A percentile compares a stretch with the other conserved stretches of the same genome.
Evolutionary conservation across 2,329 filamentous ascomycete species (phyloP).

Genomic region (Fusarium sterilihyphosum): DNA sequence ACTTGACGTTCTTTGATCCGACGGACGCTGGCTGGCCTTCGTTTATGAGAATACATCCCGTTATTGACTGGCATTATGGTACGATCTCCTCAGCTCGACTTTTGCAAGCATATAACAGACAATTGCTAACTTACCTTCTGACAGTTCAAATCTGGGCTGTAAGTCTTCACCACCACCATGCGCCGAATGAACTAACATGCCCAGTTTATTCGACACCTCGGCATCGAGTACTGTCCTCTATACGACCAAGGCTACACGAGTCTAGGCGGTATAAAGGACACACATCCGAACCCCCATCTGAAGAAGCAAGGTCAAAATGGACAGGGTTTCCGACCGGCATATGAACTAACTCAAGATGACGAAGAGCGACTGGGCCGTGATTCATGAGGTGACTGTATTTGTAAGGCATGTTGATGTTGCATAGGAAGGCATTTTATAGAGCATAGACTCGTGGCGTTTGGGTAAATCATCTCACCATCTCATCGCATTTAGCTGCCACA

Average conservation of each 20-base stretch:
- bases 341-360: slow-evolving; percentile 77
- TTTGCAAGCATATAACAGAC: neutral
- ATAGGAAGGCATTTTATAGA: slow-evolving; percentile 25
- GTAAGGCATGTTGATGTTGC: slow-evolving; percentile 17
- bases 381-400: slow-evolving; percentile 48
- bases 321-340: slow-evolving; percentile 74
- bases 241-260: slow-evolving; percentile 93
- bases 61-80: slow-evolving; percentile 91
- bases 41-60: slow-evolving; percentile 93
- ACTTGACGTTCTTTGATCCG: slow-evolving; percentile 81
- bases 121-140: neutral
- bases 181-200: slow-evolving; percentile 20
- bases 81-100: neutral
- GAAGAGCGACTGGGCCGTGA: slow-evolving; percentile 83
- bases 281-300: slow-evolving; percentile 79
- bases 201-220: slow-evolving; percentile 82
- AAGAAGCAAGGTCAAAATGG: slow-evolving; percentile 32
- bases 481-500: neutral
- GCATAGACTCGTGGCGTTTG: slow-evolving; percentile 34
- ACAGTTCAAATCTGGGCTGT: slow-evolving; percentile 89
- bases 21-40: slow-evolving; percentile 91
- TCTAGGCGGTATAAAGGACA: slow-evolving; percentile 90
- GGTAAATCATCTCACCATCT: slow-evolving; percentile 1
- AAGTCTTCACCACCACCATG: slow-evolving; percentile 50
- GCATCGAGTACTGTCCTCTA: slow-evolving; percentile 84